Conservation (phyloP, 202 grass and related monocot genomes). For the Brachypodium distachyon region DNA sequence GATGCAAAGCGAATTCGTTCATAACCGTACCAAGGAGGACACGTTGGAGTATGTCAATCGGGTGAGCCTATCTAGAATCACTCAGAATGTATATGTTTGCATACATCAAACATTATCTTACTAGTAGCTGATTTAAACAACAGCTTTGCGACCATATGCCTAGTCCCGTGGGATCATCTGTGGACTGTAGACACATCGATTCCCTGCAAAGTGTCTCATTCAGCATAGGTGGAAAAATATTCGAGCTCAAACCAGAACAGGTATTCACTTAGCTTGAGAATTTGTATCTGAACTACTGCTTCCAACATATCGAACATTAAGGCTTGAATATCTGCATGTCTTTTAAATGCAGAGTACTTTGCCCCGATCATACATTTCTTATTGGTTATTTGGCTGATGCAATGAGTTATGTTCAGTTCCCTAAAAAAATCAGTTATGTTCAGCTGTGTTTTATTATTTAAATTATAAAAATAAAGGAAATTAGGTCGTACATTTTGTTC, state of each 20-base stretch:
- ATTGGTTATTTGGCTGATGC: no score
- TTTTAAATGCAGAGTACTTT: no score
- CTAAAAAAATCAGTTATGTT: no score
- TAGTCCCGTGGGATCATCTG: constrained; percentile 55
- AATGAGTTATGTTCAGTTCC: no score
- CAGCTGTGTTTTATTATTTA: no score
- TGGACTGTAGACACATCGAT: constrained; percentile 49
- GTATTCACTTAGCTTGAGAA: constrained; percentile 17
- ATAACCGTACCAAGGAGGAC: constrained; percentile 57
- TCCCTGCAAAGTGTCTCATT: constrained; percentile 50
- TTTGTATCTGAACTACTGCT: not conserved
- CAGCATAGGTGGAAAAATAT: constrained; percentile 65
- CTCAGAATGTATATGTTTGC: not conserved
- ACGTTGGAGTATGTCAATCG: constrained; percentile 50
- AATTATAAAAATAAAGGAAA: no score
- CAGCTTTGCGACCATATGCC: constrained; percentile 71
- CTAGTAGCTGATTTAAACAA: not conserved
- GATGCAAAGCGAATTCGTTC: constrained; percentile 72
- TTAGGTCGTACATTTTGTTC: not conserved
- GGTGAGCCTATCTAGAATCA: constrained; percentile 27
- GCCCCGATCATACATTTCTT: no score
- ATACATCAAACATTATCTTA: constrained; percentile 6
- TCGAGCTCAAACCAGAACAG: constrained; percentile 62
- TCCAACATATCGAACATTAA: not conserved
- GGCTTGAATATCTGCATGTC: not conserved